These are phyloP conservation scores for Rutstroemia sp. DNA, from an alignment of 2,329 filamentous ascomycete genomes.

Conservation along the genomic window DNA sequence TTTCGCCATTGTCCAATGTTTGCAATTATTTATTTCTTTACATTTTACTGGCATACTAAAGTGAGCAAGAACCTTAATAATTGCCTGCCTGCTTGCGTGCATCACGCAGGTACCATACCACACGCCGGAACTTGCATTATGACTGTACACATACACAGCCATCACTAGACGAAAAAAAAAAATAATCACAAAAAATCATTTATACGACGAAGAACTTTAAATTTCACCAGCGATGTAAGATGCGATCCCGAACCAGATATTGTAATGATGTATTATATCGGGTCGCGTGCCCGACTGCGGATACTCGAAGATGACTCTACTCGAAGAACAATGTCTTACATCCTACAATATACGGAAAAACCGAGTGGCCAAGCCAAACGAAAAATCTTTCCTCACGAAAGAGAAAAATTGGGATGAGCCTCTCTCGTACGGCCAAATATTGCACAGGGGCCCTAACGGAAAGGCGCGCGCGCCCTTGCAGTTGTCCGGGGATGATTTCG, in stretches of 20 bases:
- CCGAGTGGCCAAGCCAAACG: not conserved
- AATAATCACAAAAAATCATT: not conserved
- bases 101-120: not conserved
- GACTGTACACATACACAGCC: not conserved
- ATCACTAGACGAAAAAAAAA: not conserved
- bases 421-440: not conserved
- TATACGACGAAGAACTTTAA: too few relatives aligned
- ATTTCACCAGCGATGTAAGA: too few relatives aligned
- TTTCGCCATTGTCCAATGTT: too few relatives aligned
- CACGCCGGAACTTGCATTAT: not conserved
- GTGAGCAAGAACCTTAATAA: not conserved
- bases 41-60: not conserved
- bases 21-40: too few relatives aligned
- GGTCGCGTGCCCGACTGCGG: too few relatives aligned
- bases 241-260: too few relatives aligned
- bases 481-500: slow-evolving; percentile 1
- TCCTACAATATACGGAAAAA: not conserved
- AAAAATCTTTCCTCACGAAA: not conserved
- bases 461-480: slow-evolving; percentile 3
- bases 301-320: too few relatives aligned
- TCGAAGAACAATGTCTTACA: too few relatives aligned
- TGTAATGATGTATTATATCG: too few relatives aligned
- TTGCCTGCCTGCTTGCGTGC: not conserved
- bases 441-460: not conserved
- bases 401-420: not conserved